Conservation (phyloP, 164 flowering plant genomes). For the Magnolia changhungtana region DNA sequence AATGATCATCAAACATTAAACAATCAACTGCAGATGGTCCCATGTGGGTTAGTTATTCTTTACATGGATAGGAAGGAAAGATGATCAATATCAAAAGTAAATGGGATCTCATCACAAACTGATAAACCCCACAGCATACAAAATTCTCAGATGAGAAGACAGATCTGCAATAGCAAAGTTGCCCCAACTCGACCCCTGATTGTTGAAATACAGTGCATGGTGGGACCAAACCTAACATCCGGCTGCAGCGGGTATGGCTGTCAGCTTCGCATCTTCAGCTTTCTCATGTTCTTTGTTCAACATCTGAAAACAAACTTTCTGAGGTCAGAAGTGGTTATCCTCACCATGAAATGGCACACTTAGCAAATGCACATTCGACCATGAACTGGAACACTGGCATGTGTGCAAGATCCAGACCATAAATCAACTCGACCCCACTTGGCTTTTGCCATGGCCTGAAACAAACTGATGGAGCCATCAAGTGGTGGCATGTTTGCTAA, state of each 20-base stretch:
- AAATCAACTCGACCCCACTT: too few species aligned
- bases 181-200: neutral
- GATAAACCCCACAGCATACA: neutral
- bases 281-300: constrained; percentile 94
- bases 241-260: constrained; percentile 47
- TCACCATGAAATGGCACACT: neutral
- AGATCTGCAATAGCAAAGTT: neutral
- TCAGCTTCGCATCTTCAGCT: constrained; percentile 83
- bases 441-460: neutral
- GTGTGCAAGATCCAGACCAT: neutral
- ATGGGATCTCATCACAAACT: neutral
- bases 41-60: neutral
- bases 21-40: neutral
- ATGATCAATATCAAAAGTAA: too few species aligned
- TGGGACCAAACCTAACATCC: constrained; percentile 38
- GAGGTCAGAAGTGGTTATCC: neutral
- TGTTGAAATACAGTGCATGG: neutral
- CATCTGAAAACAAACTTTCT: constrained; percentile 45
- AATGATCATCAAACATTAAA: neutral
- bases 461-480: neutral
- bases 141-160: neutral
- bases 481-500: neutral
- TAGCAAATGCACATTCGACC: neutral
- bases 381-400: neutral
- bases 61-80: neutral